These are phyloP conservation scores for Alternaria gaisen DNA, from an alignment of 2,329 filamentous ascomycete species.

Conservation along the genomic window DNA sequence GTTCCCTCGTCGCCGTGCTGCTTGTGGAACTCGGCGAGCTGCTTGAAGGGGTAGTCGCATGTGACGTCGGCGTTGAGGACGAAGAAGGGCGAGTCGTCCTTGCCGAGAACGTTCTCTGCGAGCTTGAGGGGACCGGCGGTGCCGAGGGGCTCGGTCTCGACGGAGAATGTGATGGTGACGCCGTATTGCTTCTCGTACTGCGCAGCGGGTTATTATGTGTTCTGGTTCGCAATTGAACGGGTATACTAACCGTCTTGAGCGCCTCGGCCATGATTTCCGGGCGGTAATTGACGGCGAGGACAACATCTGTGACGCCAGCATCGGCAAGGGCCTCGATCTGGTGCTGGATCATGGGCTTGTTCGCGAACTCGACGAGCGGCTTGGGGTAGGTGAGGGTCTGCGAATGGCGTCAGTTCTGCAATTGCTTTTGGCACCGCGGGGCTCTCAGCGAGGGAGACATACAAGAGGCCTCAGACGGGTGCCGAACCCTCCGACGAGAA, in stretches of 20 bases:
- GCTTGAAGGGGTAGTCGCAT: constrained; percentile 94
- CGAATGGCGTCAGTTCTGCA: constrained; percentile 34
- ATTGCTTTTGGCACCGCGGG: constrained; percentile 25
- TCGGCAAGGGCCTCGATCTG: constrained; percentile 94
- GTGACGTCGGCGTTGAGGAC: constrained; percentile 98
- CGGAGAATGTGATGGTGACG: constrained; percentile 95
- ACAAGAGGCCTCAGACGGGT: constrained; percentile 96
- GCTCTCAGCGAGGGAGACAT: constrained; percentile 46
- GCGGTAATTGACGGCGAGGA: constrained; percentile 97
- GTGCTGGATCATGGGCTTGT: constrained; percentile 99
- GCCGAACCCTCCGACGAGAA: constrained; percentile 98
- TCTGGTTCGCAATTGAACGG: not conserved
- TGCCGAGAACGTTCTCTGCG: constrained; percentile 88
- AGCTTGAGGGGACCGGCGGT: constrained; percentile 96
- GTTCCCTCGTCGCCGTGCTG: constrained; percentile 93
- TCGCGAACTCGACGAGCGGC: constrained; percentile 96
- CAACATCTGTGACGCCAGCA: constrained; percentile 95
- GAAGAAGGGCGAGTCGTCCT: constrained; percentile 95
- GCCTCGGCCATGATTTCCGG: constrained; percentile 97
- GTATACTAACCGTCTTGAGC: constrained; percentile 77
- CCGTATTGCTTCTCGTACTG: constrained; percentile 90
- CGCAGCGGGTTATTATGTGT: constrained; percentile 20
- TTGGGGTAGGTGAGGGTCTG: constrained; percentile 97
- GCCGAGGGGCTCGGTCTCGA: constrained; percentile 93
- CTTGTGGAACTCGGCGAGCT: constrained; percentile 92